These are phyloP conservation scores for Discostella stelligera DNA, from an alignment of 352 stramenopile species.

Conservation along the genomic window DNA sequence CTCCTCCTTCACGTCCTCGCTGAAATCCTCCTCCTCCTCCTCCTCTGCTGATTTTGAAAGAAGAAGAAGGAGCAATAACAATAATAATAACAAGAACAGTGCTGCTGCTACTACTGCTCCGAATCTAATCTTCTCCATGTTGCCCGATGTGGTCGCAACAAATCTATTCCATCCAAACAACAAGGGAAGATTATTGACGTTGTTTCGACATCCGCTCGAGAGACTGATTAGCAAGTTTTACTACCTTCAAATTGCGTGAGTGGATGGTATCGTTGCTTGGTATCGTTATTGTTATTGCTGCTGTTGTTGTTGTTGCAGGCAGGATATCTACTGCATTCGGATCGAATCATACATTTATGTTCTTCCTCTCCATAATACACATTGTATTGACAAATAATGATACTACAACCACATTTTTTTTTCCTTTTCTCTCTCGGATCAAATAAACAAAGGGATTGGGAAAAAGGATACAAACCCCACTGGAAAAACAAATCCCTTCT, in stretches of 20 bases:
- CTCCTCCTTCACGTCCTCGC: neutral
- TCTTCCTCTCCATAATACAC: too few species aligned
- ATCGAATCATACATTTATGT: too few species aligned
- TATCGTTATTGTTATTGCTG: too few species aligned
- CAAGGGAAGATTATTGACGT: slow-evolving; percentile 33
- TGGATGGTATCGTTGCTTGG: too few species aligned
- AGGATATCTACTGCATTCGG: too few species aligned
- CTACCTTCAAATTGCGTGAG: slow-evolving; percentile 52
- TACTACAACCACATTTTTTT: too few species aligned
- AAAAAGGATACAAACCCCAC: slow-evolving; percentile 39
- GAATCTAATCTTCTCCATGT: neutral
- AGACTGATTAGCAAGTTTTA: slow-evolving; percentile 50
- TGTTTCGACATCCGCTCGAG: slow-evolving; percentile 51
- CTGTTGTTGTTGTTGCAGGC: too few species aligned
- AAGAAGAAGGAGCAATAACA: neutral
- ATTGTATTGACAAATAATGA: too few species aligned
- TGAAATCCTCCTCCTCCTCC: neutral
- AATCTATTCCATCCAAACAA: neutral
- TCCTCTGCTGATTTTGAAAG: neutral
- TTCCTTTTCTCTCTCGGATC: too few species aligned
- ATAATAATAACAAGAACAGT: too few species aligned
- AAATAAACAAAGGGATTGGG: slow-evolving; percentile 21
- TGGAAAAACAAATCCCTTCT: slow-evolving; percentile 39
- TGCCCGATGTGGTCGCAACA: neutral
- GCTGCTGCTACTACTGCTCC: too few species aligned